Percentiles rank a stretch among this genome's conserved stretches.
These are phyloP conservation scores for Termitomyces heimii DNA, from an alignment of 768 basidiomycete genomes.

Conservation along the genomic window DNA sequence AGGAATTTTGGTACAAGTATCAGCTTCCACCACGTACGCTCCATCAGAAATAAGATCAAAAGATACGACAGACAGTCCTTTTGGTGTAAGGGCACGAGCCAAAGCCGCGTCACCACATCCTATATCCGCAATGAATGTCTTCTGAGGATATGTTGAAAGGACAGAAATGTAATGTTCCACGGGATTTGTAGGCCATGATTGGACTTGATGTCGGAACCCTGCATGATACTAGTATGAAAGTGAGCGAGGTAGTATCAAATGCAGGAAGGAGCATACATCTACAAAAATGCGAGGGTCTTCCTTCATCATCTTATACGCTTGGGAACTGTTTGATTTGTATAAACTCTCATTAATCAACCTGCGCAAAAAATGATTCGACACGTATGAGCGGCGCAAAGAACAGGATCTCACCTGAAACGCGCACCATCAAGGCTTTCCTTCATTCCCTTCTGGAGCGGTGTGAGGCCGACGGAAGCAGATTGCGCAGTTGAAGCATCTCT, in stretches of 20 bases:
- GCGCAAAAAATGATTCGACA: not conserved
- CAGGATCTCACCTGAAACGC: slow-evolving; percentile 65
- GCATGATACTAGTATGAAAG: slow-evolving; percentile 67
- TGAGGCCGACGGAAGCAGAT: slow-evolving; percentile 34
- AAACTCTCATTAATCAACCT: slow-evolving; percentile 91
- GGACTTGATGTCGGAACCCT: slow-evolving; percentile 88
- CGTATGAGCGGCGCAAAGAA: not conserved
- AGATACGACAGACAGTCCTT: slow-evolving; percentile 65
- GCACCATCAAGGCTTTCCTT: slow-evolving; percentile 80
- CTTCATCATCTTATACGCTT: slow-evolving; percentile 78
- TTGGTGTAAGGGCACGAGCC: slow-evolving; percentile 65
- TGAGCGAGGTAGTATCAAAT: not conserved
- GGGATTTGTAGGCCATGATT: slow-evolving; percentile 92
- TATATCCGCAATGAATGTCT: slow-evolving; percentile 82
- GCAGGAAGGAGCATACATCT: slow-evolving; percentile 49
- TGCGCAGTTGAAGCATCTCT: not conserved
- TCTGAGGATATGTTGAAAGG: slow-evolving; percentile 57
- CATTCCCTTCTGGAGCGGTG: slow-evolving; percentile 71
- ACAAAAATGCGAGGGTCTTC: slow-evolving; percentile 75
- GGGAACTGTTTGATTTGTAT: slow-evolving; percentile 78
- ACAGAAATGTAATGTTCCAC: slow-evolving; percentile 71
- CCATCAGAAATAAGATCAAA: slow-evolving; percentile 77
- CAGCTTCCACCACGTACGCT: slow-evolving; percentile 81
- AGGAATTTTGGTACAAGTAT: slow-evolving; percentile 76
- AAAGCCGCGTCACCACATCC: slow-evolving; percentile 94